phyloP scores from a whole-genome alignment of 805 yeast genomes.

The Spathaspora girioi region DNA sequence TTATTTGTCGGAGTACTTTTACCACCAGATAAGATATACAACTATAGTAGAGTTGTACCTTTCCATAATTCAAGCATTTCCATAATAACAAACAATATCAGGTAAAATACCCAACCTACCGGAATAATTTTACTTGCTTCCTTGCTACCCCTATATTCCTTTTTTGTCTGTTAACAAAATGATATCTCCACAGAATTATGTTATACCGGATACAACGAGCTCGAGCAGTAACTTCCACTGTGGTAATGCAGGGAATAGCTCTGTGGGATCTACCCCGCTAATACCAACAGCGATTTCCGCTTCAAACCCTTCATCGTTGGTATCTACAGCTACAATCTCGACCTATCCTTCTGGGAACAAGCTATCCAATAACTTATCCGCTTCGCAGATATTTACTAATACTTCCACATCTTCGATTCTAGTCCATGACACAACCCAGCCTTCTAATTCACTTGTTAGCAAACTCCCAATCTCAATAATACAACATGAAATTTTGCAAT shows the following conservation, averaged over 20 bases:
- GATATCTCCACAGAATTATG: background rate
- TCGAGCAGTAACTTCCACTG: background rate
- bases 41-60: background rate
- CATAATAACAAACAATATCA: background rate
- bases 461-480: conserved; percentile 12
- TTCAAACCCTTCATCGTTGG: background rate
- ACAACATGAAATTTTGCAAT: conserved; percentile 14
- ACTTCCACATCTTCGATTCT: background rate
- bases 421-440: conserved; percentile 5
- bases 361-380: background rate
- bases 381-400: background rate
- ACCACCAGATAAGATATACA: background rate
- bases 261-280: background rate
- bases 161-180: background rate
- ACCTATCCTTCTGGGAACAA: background rate
- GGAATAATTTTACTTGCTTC: background rate
- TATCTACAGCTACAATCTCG: background rate
- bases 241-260: background rate
- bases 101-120: background rate
- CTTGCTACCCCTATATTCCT: conserved; percentile 1
- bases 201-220: background rate
- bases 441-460: conserved; percentile 8
- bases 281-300: background rate
- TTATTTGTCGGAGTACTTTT: background rate
- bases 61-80: background rate